These are phyloP conservation scores for Leccinum pallidistipes DNA, from an alignment of 1,284 basidiomycete species.

Conservation along the genomic window DNA sequence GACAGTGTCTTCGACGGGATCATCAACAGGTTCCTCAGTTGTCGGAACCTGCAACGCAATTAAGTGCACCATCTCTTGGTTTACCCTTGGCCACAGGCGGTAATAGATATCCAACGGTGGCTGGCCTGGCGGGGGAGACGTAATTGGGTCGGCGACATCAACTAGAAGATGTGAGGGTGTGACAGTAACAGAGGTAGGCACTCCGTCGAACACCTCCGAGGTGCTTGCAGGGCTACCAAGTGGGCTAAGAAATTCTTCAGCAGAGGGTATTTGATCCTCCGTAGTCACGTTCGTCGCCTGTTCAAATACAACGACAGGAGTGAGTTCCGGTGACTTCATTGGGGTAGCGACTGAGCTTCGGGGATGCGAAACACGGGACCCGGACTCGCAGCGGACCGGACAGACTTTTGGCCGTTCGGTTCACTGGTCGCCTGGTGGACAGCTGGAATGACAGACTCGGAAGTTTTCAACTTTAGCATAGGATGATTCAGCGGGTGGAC, in stretches of 20 bases:
- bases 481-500: conserved; percentile 77
- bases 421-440: conserved; percentile 39
- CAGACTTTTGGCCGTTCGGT: neutral
- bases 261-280: conserved; percentile 5
- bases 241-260: conserved; percentile 33
- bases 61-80: conserved; percentile 30
- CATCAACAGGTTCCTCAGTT: neutral
- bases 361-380: neutral
- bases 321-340: neutral
- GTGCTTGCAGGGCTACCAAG: conserved; percentile 20
- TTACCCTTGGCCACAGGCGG: conserved; percentile 32
- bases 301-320: neutral
- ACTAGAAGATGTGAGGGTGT: conserved; percentile 9
- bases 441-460: conserved; percentile 52
- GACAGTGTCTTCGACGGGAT: neutral
- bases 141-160: conserved; percentile 7
- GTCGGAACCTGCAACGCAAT: neutral
- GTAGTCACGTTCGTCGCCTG: neutral
- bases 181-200: neutral
- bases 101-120: conserved; percentile 18
- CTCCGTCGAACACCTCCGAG: neutral
- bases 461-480: conserved; percentile 73
- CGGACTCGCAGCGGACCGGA: neutral
- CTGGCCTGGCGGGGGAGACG: conserved; percentile 1
- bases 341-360: neutral